Conservation (phyloP, 163 green algal genomes). For the Scenedesmus sp. region DNA sequence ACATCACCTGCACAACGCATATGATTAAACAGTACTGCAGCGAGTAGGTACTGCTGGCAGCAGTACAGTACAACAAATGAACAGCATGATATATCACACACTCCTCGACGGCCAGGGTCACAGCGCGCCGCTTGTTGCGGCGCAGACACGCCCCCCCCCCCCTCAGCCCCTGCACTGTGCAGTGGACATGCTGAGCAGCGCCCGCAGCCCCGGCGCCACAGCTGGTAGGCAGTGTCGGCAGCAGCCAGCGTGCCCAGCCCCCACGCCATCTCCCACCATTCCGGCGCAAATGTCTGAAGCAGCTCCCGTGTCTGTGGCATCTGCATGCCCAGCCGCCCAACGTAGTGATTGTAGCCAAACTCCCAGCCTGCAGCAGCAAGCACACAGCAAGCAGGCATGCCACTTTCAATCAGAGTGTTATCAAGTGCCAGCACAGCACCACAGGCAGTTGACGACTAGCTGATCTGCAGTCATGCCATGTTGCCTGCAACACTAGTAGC, state of each 20-base stretch:
- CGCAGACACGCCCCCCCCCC: not conserved
- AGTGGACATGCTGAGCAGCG: not conserved
- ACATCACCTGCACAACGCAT: too few species aligned
- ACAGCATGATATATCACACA: too few species aligned
- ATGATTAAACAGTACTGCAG: too few species aligned
- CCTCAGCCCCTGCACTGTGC: not conserved
- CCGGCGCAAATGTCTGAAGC: not conserved
- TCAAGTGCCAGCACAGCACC: too few species aligned
- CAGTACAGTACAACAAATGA: not conserved
- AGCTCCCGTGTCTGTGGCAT: slow-evolving; percentile 43
- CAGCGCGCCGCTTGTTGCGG: too few species aligned
- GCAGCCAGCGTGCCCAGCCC: slow-evolving; percentile 30
- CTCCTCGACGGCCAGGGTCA: not conserved
- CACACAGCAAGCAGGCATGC: not conserved
- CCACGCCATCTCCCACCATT: slow-evolving; percentile 38
- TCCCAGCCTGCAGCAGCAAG: slow-evolving; percentile 16
- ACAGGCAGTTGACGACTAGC: too few species aligned
- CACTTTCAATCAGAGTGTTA: too few species aligned
- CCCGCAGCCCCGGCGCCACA: slow-evolving; percentile 38
- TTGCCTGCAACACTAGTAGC: not conserved
- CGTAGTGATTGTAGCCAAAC: slow-evolving; percentile 46
- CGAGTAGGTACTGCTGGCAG: not conserved
- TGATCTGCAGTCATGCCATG: not conserved
- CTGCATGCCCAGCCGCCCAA: slow-evolving; percentile 26
- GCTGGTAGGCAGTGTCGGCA: slow-evolving; percentile 28